Percentiles rank a stretch among this genome's conserved stretches.
These are phyloP conservation scores for Neurospora intermedia DNA, from an alignment of 495 filamentous ascomycete genomes.

Conservation along the genomic window DNA sequence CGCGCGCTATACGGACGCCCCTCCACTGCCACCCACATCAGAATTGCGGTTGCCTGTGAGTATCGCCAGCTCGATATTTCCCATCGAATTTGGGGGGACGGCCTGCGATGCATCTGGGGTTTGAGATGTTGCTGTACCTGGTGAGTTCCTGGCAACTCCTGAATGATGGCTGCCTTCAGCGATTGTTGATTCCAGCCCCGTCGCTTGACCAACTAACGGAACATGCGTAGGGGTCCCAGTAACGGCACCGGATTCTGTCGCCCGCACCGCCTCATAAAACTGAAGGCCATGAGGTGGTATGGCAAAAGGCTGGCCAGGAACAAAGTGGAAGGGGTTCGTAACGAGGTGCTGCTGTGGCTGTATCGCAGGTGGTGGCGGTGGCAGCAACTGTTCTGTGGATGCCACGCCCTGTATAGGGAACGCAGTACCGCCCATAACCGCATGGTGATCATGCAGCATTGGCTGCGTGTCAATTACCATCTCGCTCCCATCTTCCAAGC, in stretches of 20 bases:
- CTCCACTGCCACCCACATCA: neutral
- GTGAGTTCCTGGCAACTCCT: neutral
- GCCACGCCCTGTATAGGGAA: neutral
- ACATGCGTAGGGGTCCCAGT: neutral
- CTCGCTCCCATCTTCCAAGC: slow-evolving; percentile 31
- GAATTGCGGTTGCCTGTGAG: neutral
- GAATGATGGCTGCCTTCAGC: neutral
- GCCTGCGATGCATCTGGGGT: neutral
- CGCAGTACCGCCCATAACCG: neutral
- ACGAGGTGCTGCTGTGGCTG: neutral
- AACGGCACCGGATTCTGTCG: neutral
- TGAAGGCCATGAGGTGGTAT: slow-evolving; percentile 1
- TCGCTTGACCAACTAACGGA: neutral
- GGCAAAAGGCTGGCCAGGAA: slow-evolving; percentile 7
- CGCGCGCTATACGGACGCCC: neutral
- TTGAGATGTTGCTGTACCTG: neutral
- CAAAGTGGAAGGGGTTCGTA: slow-evolving; percentile 11
- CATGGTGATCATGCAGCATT: slow-evolving; percentile 2
- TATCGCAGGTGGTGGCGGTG: slow-evolving; percentile 4
- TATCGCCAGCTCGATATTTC: neutral
- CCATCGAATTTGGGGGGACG: neutral
- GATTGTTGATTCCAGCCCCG: neutral
- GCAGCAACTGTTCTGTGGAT: slow-evolving; percentile 1
- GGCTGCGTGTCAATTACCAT: slow-evolving; percentile 29
- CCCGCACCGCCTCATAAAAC: neutral